Percentiles rank a stretch among this genome's conserved stretches.
phyloP scores from a whole-genome alignment of 2,329 filamentous ascomycete genomes.

The Anthostomella pinea region DNA sequence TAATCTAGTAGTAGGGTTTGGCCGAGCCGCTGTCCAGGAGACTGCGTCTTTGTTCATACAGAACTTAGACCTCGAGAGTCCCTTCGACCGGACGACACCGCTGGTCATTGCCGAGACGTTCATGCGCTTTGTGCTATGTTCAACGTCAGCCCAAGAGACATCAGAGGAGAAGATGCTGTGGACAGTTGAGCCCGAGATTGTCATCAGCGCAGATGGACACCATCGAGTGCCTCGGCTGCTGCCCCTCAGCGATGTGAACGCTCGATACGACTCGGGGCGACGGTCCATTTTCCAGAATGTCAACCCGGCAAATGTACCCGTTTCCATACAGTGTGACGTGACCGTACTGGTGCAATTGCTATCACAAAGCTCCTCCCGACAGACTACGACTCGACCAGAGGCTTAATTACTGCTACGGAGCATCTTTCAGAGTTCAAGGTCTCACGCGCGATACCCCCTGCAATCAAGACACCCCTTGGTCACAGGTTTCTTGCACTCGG shows the following conservation, averaged over 20 bases:
- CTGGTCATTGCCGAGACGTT: slow-evolving; percentile 3
- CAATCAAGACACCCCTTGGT: too few relatives aligned
- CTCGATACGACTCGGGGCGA: slow-evolving; percentile 15
- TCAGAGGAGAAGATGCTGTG: slow-evolving; percentile 3
- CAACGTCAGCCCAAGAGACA: neutral
- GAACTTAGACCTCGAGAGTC: slow-evolving; percentile 4
- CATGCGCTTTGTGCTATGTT: slow-evolving; percentile 9
- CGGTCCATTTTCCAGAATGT: neutral
- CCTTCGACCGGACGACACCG: too few relatives aligned
- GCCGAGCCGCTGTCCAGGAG: slow-evolving; percentile 5
- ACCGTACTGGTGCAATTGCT: too few relatives aligned
- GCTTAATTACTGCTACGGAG: neutral
- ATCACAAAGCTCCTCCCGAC: too few relatives aligned
- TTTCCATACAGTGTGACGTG: too few relatives aligned
- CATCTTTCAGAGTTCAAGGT: neutral
- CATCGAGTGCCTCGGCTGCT: slow-evolving; percentile 8
- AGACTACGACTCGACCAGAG: neutral
- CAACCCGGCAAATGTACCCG: too few relatives aligned
- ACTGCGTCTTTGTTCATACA: neutral
- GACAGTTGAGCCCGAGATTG: slow-evolving; percentile 16
- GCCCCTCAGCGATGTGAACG: slow-evolving; percentile 10
- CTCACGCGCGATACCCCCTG: too few relatives aligned
- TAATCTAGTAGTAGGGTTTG: slow-evolving; percentile 13
- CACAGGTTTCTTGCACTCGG: too few relatives aligned
- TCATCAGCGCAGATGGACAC: slow-evolving; percentile 6